Evolutionary conservation across 306 rosid species (phyloP), one percentile per base, ranked within the genome.

Genomic region (Fragaria vesca): DNA sequence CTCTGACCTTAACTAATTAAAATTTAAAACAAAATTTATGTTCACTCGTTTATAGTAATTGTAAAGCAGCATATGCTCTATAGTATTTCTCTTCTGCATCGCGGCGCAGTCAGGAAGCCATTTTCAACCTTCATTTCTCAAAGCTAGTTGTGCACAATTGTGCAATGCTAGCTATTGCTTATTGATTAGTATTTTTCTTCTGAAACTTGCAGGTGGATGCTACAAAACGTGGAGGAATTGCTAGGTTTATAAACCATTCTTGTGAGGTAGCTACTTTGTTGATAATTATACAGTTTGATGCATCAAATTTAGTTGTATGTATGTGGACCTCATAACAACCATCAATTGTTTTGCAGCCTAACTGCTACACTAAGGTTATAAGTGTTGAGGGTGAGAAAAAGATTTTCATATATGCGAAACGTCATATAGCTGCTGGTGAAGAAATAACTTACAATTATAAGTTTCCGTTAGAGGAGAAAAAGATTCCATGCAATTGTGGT

Each of bases 401-500:
- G 81, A 93, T 95, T 81, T 95, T 95, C 81, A 87, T 95, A 63
- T 95, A 95, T 79, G 97, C 99, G 12, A 95, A 95, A 81, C 90
- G 97, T 68, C 97, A 90, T 76, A 93, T 95, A 85, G 86, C 87
- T 61, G 86, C 91, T 72, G 99, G 99, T 67, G 98, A 95, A 87
- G 99, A 95, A 81, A 88, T 95, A 77, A 89, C 97, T 17, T 95
- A 95, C 82, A 91, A 95, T 85, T 95, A 95, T 82, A 95, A 95
- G 90, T 95, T 95, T 78, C 99, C 99, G 71, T 89, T 95, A 91
- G 99, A 95, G 88, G 99, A 93, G 81, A 91, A 93, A 85, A 95
- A 95, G 87, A 95, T 95, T 74, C 97, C 99, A 74, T 95, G 99
- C 86, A 87, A 95, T 86, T 95, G 98, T 83, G 93, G 97, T 79